Conservation (phyloP, 805 yeast species). For the Yamadazyma scolyti region DNA sequence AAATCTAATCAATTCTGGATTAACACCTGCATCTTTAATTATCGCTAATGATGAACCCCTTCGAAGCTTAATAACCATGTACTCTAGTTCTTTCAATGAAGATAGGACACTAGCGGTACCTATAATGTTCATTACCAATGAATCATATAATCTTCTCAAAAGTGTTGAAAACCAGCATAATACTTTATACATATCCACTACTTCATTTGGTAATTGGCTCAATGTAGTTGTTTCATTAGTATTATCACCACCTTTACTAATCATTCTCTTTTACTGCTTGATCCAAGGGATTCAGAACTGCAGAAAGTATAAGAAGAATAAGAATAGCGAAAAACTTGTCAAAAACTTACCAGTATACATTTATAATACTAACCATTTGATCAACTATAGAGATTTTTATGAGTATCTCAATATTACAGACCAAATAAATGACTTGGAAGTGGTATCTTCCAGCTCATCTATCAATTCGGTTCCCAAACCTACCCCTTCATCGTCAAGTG, state of each 20-base stretch:
- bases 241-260: constrained; percentile 39
- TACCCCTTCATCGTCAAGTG: constrained; percentile 14
- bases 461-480: constrained; percentile 7
- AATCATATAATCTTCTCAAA: constrained; percentile 29
- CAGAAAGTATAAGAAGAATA: constrained; percentile 22
- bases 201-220: constrained; percentile 34
- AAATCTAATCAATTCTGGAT: constrained; percentile 33
- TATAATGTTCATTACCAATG: constrained; percentile 47
- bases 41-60: constrained; percentile 51
- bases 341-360: constrained; percentile 35
- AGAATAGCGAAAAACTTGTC: constrained; percentile 29
- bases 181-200: constrained; percentile 23
- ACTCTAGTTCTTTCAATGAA: constrained; percentile 41
- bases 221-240: constrained; percentile 39
- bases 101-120: constrained; percentile 42
- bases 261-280: constrained; percentile 28
- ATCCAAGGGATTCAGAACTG: constrained; percentile 27
- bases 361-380: constrained; percentile 32
- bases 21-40: constrained; percentile 47
- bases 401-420: constrained; percentile 29
- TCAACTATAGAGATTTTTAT: constrained; percentile 20
- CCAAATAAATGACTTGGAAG: constrained; percentile 14
- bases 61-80: constrained; percentile 52
- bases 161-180: constrained; percentile 7
- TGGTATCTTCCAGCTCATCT: constrained; percentile 2